phyloP scores from a whole-genome alignment of 129 eudicot genomes.

The Escallonia herrerae region DNA sequence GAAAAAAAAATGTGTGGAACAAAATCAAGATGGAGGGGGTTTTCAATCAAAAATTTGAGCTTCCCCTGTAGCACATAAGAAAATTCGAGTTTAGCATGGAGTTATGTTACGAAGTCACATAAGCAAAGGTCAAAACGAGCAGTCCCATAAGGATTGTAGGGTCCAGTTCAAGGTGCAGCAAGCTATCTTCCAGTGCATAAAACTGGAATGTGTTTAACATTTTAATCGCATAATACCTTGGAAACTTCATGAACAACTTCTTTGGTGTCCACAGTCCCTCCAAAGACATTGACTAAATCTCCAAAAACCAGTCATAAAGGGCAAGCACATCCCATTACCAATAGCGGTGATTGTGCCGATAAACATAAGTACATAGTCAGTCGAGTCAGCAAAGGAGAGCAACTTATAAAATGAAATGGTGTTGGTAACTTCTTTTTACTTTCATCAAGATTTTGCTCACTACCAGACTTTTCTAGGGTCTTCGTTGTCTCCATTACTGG shows the following conservation, averaged over 20 bases:
- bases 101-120: too few relatives aligned
- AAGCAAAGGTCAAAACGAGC: too few relatives aligned
- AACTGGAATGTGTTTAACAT: too few relatives aligned
- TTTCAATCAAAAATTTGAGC: background rate
- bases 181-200: too few relatives aligned
- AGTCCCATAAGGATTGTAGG: too few relatives aligned
- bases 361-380: constrained; percentile 20
- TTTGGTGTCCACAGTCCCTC: constrained; percentile 13
- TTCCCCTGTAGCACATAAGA: too few relatives aligned
- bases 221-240: constrained; percentile 8
- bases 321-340: constrained; percentile 21
- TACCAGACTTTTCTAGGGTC: background rate
- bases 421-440: constrained; percentile 1
- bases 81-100: too few relatives aligned
- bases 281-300: constrained; percentile 23
- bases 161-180: too few relatives aligned
- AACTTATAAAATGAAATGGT: constrained; percentile 21
- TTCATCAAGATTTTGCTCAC: background rate
- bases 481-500: constrained; percentile 6
- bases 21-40: background rate
- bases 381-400: constrained; percentile 23
- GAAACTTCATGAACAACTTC: constrained; percentile 24
- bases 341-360: constrained; percentile 24
- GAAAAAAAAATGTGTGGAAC: background rate
- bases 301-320: constrained; percentile 27